These are phyloP conservation scores for Xylariales sp. DNA, from an alignment of 2,329 filamentous ascomycete genomes.

Conservation along the genomic window DNA sequence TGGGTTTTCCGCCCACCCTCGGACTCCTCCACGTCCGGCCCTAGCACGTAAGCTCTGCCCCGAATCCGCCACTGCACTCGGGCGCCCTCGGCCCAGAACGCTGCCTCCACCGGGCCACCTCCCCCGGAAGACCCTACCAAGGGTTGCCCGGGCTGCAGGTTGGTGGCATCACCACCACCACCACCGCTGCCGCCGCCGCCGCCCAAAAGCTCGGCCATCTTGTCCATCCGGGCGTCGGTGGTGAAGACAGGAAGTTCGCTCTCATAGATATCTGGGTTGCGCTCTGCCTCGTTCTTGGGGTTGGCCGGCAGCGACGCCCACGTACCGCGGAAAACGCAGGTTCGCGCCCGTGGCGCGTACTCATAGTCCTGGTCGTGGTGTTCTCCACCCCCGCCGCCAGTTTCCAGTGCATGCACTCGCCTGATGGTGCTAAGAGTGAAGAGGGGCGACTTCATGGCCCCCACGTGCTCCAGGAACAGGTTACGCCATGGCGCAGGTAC, in stretches of 20 bases:
- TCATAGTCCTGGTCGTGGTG: slow-evolving; percentile 33
- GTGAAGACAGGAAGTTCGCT: slow-evolving; percentile 80
- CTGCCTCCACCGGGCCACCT: slow-evolving; percentile 70
- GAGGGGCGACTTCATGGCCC: slow-evolving; percentile 40
- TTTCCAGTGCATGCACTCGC: slow-evolving; percentile 16
- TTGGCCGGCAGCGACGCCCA: slow-evolving; percentile 71
- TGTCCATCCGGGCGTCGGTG: slow-evolving; percentile 84
- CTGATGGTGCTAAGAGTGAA: slow-evolving; percentile 51
- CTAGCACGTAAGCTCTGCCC: slow-evolving; percentile 72
- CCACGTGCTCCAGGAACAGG: slow-evolving; percentile 46
- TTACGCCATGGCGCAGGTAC: slow-evolving; percentile 48
- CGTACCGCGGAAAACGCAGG: slow-evolving; percentile 81
- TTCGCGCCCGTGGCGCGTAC: slow-evolving; percentile 58
- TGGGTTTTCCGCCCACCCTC: slow-evolving; percentile 54
- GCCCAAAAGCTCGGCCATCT: slow-evolving; percentile 63
- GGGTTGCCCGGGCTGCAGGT: slow-evolving; percentile 32
- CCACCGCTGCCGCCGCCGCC: slow-evolving; percentile 39
- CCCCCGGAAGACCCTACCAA: slow-evolving; percentile 52
- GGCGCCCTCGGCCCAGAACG: slow-evolving; percentile 62
- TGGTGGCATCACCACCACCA: slow-evolving; percentile 20
- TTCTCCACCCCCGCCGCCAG: slow-evolving; percentile 5
- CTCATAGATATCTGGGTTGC: slow-evolving; percentile 67
- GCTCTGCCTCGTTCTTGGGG: slow-evolving; percentile 65
- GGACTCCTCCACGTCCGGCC: slow-evolving; percentile 50
- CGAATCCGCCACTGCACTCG: slow-evolving; percentile 82